These are phyloP conservation scores for Ascomycota sp. DNA, from an alignment of 2,329 filamentous ascomycete genomes.

Conservation along the genomic window DNA sequence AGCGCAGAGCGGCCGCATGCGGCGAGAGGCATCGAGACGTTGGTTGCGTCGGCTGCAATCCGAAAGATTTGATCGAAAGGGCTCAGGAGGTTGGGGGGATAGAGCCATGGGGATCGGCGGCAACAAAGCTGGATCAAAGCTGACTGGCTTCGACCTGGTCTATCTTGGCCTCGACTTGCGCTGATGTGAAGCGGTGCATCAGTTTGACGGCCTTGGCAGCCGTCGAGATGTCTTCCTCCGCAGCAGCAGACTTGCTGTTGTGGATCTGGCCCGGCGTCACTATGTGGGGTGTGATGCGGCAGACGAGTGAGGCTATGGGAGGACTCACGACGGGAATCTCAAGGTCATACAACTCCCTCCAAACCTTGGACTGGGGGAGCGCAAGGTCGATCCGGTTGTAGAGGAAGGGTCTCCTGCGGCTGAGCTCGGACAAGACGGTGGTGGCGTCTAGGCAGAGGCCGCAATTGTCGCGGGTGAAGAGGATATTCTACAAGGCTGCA, in stretches of 20 bases:
- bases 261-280: conserved; percentile 26
- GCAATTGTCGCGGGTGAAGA: conserved; percentile 56
- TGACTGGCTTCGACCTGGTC: conserved; percentile 27
- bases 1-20: conserved; percentile 25
- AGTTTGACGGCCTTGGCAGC: conserved; percentile 44
- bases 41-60: no score
- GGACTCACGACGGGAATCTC: conserved; percentile 55
- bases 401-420: conserved; percentile 43
- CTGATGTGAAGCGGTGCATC: conserved; percentile 56
- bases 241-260: conserved; percentile 34
- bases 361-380: conserved; percentile 36
- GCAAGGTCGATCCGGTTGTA: conserved; percentile 55
- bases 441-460: conserved; percentile 51
- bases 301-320: background rate
- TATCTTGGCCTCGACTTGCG: conserved; percentile 49
- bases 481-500: conserved; percentile 45
- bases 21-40: conserved; percentile 17
- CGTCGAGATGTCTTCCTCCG: conserved; percentile 30
- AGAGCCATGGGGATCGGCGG: background rate
- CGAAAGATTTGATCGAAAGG: no score
- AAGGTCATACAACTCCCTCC: conserved; percentile 60
- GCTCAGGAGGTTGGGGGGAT: background rate
- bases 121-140: background rate
- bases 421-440: conserved; percentile 45
- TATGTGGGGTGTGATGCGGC: background rate